Conservation (phyloP, 1,139 yeast species). For the Saccharomyces hybrid region DNA sequence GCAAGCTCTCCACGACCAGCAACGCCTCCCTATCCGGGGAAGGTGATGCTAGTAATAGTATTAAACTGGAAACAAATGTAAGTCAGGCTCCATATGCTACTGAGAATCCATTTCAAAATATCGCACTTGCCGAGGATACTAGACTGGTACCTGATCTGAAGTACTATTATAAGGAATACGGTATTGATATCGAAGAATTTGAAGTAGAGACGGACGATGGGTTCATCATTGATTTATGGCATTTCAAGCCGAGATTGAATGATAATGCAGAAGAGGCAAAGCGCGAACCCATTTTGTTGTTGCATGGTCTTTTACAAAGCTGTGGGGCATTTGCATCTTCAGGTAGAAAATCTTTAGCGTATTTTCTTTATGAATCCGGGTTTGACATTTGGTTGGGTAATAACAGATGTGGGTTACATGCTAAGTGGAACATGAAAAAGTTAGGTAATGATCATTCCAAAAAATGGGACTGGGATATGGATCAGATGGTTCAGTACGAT, state of each 20-base stretch:
- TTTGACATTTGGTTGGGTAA: constrained; percentile 94
- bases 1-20: constrained; percentile 10
- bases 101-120: constrained; percentile 26
- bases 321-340: constrained; percentile 77
- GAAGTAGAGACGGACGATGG: constrained; percentile 73
- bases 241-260: constrained; percentile 39
- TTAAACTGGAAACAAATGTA: not conserved
- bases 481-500: constrained; percentile 72
- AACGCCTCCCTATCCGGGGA: constrained; percentile 4
- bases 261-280: constrained; percentile 43
- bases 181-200: constrained; percentile 51
- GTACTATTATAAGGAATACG: constrained; percentile 60
- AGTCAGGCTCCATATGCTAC: not conserved
- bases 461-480: constrained; percentile 82
- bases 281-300: constrained; percentile 54
- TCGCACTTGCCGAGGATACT: constrained; percentile 27
- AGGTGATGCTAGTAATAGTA: not conserved
- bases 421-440: constrained; percentile 44
- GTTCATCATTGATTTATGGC: constrained; percentile 55
- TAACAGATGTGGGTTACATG: constrained; percentile 77
- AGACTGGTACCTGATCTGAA: constrained; percentile 43
- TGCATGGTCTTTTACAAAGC: constrained; percentile 84
- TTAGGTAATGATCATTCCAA: constrained; percentile 40
- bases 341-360: constrained; percentile 74
- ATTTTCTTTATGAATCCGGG: constrained; percentile 50